Evolutionary conservation across 352 stramenopile species (phyloP), one percentile per base, ranked within the genome.

Genomic region (Phytophthora idaei): DNA sequence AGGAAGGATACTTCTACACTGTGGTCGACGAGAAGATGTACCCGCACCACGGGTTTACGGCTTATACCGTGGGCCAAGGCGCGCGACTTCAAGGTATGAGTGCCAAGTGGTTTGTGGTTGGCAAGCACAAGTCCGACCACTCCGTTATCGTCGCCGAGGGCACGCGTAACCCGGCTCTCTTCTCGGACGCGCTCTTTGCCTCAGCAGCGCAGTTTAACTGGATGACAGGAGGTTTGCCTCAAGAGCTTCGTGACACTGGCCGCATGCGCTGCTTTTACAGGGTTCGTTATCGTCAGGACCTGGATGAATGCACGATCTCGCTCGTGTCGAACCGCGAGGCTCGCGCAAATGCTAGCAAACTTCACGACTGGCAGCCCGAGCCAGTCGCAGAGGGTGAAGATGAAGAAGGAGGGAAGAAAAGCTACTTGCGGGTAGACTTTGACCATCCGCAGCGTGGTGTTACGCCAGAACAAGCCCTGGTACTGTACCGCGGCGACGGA

Each of bases 1-100:
- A 83, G 49, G 67, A 68, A 1, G 93, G 95, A 17, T 76, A 81
- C 50, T 98, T 98, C 70, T 76, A 94, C 55, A 89, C 83, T 0
- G 75, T 94, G 0, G 74, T 91, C 31, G 83, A 80, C 1, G 28
- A 78, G 27, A 64, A 61, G 11, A 59, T 98, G 51, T 78, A 97
- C 17, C 54, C 67, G 1, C 90, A 97, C 61, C 78, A 93, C 34
- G 85, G 91, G 0, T 85, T 93, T 31, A 88, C 90, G 17, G 72
- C 92, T 8, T 98, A 98, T 71, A 99, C 97, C 0, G 85, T 98
- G 21, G 97, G 97, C 3, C 96, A 99, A 74, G 92, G 93, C 8
- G 94, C 96, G 5, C 90, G 88, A 27, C 87, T 99, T 54, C 80
- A 89, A 57, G 95, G 95, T 36, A 92, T 90, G 61, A 74, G 59